Percentiles rank a stretch among this genome's conserved stretches.
Conservation (phyloP, 306 rosid genomes). For the Urtica urens region DNA sequence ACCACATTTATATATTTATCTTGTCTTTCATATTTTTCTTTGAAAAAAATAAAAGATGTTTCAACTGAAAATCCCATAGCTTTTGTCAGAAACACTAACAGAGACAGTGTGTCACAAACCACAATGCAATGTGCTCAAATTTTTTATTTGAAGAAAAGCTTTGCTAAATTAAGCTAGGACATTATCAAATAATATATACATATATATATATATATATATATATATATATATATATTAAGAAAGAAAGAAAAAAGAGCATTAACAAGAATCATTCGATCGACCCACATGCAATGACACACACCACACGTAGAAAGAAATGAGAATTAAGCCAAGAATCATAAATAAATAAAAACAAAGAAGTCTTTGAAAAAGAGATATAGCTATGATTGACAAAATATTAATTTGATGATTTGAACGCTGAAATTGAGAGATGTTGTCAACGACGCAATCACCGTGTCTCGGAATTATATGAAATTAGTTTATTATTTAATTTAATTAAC, state of each 20-base stretch:
- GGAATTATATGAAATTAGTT: constrained; percentile 44
- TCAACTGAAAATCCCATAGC: constrained; percentile 27
- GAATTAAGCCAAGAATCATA: constrained; percentile 7
- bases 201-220: background rate
- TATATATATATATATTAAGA: background rate
- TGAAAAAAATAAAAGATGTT: constrained; percentile 17
- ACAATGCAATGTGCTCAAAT: background rate
- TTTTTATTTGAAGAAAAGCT: too few relatives aligned
- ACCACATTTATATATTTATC: constrained; percentile 51
- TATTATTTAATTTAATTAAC: background rate
- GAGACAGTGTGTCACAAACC: background rate
- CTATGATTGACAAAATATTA: constrained; percentile 23
- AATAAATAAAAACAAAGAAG: background rate
- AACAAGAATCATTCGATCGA: background rate
- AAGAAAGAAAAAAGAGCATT: background rate
- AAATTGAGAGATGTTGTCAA: constrained; percentile 31
- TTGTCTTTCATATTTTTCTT: background rate
- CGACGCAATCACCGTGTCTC: constrained; percentile 47
- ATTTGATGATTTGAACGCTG: constrained; percentile 23
- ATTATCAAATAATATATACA: background rate
- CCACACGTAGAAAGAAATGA: constrained; percentile 1
- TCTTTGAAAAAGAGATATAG: constrained; percentile 27
- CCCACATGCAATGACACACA: background rate
- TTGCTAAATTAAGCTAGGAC: background rate
- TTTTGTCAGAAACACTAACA: constrained; percentile 34